Evolutionary conservation across 73 alveolate species (phyloP).

Genomic region (Paramecium sonneborni): DNA sequence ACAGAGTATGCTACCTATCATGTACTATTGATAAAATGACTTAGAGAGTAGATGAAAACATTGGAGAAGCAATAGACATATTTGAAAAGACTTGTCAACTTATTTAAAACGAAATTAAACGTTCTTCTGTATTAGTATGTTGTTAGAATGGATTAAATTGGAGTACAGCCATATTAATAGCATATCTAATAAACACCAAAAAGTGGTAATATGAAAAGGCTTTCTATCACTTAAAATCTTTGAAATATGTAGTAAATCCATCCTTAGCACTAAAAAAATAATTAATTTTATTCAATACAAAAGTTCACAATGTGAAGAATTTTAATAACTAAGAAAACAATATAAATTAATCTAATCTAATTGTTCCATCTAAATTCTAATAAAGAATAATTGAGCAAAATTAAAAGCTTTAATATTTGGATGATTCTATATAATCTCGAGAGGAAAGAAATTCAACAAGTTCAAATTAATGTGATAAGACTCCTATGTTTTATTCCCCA

Average conservation of each 20-base stretch:
- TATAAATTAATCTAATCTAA: background rate
- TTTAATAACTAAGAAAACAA: background rate
- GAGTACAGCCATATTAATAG: background rate
- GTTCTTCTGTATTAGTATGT: background rate
- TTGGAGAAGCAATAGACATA: background rate
- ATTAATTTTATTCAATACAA: background rate
- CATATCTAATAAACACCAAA: background rate
- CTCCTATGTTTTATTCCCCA: background rate
- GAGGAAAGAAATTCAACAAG: background rate
- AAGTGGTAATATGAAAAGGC: constrained; percentile 32
- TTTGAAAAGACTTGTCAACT: background rate
- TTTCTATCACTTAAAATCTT: background rate
- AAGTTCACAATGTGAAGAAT: background rate
- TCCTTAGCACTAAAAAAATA: background rate
- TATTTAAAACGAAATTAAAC: background rate
- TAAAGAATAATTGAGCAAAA: background rate
- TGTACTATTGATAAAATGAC: background rate
- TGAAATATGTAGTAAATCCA: background rate
- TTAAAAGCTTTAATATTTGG: background rate
- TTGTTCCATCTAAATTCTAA: background rate
- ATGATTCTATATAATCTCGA: background rate
- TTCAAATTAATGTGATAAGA: background rate
- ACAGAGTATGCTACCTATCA: background rate
- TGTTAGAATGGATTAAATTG: background rate
- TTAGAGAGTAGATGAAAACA: background rate